A percentile compares a stretch with the other conserved stretches of the same genome.
Evolutionary conservation across 345 rosid species (phyloP).

Genomic region (Durio zibethinus): DNA sequence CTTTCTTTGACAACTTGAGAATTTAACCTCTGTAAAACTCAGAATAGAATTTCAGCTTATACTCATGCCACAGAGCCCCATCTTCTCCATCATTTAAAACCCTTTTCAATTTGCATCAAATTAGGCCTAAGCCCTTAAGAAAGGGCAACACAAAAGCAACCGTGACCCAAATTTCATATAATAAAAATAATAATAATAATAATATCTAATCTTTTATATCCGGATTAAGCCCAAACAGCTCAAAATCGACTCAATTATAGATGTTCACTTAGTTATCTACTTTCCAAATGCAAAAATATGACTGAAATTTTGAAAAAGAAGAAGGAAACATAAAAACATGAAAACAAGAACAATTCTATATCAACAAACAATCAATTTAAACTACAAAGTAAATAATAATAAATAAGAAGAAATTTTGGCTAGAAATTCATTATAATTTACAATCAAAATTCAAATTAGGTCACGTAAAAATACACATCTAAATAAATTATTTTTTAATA

Average conservation of each 20-base stretch:
- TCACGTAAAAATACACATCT: too few relatives aligned
- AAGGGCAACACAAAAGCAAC: not conserved
- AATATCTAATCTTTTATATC: not conserved
- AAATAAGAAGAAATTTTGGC: not conserved
- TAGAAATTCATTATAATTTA: not conserved
- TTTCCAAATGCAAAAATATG: not conserved
- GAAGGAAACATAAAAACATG: not conserved
- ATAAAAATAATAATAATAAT: not conserved
- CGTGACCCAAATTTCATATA: not conserved
- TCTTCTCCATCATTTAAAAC: not conserved
- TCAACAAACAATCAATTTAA: not conserved
- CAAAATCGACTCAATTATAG: not conserved
- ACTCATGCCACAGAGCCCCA: not conserved
- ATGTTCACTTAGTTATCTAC: not conserved
- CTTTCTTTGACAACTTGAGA: not conserved
- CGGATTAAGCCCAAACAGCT: not conserved
- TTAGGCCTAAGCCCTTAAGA: not conserved
- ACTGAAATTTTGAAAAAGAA: too few relatives aligned
- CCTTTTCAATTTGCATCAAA: not conserved
- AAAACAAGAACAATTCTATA: not conserved
- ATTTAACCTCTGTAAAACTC: not conserved
- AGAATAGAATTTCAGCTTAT: not conserved
- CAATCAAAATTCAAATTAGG: not conserved
- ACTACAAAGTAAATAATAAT: not conserved
- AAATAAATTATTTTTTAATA: too few relatives aligned